Evolutionary conservation across 2,329 filamentous ascomycete species (phyloP), one percentile per base, ranked within the genome.

Genomic region (Xylariales sp.): DNA sequence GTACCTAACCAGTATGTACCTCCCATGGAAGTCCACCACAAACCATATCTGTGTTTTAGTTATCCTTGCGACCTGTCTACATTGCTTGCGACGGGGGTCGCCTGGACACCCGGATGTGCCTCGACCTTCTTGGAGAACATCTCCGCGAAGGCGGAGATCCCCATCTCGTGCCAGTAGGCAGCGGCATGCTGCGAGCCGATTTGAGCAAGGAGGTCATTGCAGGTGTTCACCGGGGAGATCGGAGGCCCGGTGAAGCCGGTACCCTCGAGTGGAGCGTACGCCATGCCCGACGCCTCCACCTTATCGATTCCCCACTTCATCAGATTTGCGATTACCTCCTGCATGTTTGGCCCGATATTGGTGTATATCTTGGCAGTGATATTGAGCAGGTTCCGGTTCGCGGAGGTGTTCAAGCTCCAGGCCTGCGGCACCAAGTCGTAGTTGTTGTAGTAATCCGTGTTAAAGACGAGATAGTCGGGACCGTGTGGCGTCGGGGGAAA

Each of bases 401-500:
- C 15, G 3, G 57, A 29, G 36, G 43, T 4, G 40, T 44, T 5
- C 47, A 30, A 15, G 14, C 24, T 29, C 34, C 34, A 37, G 5
- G 34, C 34, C 25, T 37, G 34, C 34, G 34, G 34, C 2, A 37
- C 34, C 5, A 37, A 13, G 34, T 37, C 34, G 25, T 28, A 14
- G 3, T 16, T 30, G 8, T 37, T 37, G 34, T 29, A 37, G 6
- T 29, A 14, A n/a, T 37, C 17, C 5, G 14, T 5, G 25, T 37
- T 37, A n/a, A 37, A 28, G 6, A 20, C 16, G 5, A 6, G 14
- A 27, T 37, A 37, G 10, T 28, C 15, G 2, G 14, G 11, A 2
- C 11, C 16, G 10, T 15, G 21, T 5, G 8, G 5, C 5, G 11
- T 30, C 8, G 16, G 15, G 1, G 24, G 34, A 5, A 29, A 37